Percentiles rank a stretch among this genome's conserved stretches.
These are phyloP conservation scores for Adiantum capillusveneris DNA, from an alignment of 75 land plant genomes.

Conservation along the genomic window DNA sequence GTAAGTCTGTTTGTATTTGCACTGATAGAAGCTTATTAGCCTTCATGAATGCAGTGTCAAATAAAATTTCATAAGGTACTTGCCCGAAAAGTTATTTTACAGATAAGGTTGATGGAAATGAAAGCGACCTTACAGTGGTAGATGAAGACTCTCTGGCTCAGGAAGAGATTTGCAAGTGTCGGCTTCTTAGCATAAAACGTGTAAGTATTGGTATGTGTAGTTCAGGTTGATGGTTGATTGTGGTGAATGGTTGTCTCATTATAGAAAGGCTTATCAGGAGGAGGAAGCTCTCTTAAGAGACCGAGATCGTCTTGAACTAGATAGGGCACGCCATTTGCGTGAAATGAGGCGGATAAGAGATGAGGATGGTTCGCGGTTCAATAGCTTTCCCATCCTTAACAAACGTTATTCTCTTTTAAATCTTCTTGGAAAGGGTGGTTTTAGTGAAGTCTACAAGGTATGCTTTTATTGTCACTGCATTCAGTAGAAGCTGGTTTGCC, in stretches of 20 bases:
- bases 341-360: constrained; percentile 92
- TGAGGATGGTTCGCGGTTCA: constrained; percentile 95
- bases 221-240: constrained; percentile 8
- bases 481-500: not conserved
- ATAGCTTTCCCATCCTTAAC: constrained; percentile 88
- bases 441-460: constrained; percentile 98
- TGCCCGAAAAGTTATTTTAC: not conserved
- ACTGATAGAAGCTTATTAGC: too few relatives aligned
- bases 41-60: too few relatives aligned
- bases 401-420: constrained; percentile 87
- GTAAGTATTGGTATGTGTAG: constrained; percentile 29
- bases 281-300: constrained; percentile 70
- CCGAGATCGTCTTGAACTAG: constrained; percentile 79
- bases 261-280: constrained; percentile 40
- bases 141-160: constrained; percentile 76
- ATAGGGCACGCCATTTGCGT: constrained; percentile 84
- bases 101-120: constrained; percentile 70
- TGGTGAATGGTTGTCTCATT: not conserved
- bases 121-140: constrained; percentile 40
- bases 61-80: too few relatives aligned
- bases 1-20: constrained; percentile 32
- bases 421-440: constrained; percentile 98
- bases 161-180: constrained; percentile 85
- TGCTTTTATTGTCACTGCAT: too few relatives aligned
- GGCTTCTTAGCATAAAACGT: constrained; percentile 76